These are phyloP conservation scores for Picea mariana DNA, from an alignment of 83 land plant species.

Conservation along the genomic window DNA sequence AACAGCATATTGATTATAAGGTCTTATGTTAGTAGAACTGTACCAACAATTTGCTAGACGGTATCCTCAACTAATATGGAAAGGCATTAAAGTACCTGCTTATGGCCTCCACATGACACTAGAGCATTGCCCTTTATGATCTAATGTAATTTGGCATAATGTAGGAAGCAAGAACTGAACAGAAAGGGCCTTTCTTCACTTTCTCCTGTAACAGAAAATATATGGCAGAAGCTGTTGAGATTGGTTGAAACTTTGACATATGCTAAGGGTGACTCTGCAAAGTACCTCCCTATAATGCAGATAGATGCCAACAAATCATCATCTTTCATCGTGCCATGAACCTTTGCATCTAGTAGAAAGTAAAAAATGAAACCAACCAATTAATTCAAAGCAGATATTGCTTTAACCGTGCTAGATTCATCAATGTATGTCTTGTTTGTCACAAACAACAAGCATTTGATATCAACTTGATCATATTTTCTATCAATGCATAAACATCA, in stretches of 20 bases:
- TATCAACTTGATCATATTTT: conserved; percentile 55
- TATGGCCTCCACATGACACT: conserved; percentile 46
- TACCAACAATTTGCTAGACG: conserved; percentile 29
- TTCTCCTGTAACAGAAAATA: conserved; percentile 64
- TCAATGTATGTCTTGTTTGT: conserved; percentile 30
- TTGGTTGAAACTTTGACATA: conserved; percentile 39
- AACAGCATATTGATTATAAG: conserved; percentile 56
- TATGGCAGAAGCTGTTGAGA: conserved; percentile 46
- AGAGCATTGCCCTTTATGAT: conserved; percentile 48
- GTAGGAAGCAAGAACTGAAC: conserved; percentile 68
- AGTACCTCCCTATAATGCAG: conserved; percentile 63
- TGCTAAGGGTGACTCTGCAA: conserved; percentile 66
- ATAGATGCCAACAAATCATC: no score
- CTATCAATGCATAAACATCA: conserved; percentile 49
- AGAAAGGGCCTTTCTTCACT: conserved; percentile 62
- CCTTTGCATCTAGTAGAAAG: conserved; percentile 75
- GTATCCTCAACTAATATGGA: conserved; percentile 24
- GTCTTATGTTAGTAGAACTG: conserved; percentile 63
- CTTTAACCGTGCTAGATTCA: conserved; percentile 42
- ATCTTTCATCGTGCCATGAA: no score
- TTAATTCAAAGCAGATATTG: conserved; percentile 53
- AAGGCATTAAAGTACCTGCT: conserved; percentile 56
- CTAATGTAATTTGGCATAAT: conserved; percentile 65
- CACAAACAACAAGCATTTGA: conserved; percentile 26
- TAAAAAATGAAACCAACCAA: conserved; percentile 53